These are phyloP conservation scores for Mycena epipterygia DNA, from an alignment of 768 basidiomycete species.

Conservation along the genomic window DNA sequence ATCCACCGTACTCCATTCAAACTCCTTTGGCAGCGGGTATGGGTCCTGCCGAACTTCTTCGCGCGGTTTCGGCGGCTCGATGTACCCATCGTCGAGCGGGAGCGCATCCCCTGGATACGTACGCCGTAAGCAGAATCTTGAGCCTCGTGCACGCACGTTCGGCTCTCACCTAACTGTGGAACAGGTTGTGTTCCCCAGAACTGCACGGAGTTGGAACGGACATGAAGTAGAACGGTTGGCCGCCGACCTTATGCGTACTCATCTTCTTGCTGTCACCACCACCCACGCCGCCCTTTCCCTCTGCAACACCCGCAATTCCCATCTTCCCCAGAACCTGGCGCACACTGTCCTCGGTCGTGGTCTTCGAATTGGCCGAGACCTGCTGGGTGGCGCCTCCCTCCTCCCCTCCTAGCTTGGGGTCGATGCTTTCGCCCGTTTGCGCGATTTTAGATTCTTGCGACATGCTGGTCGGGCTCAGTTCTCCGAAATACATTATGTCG, in stretches of 20 bases:
- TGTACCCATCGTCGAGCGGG: slow-evolving; percentile 84
- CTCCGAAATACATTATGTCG: too few relatives aligned
- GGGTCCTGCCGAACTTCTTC: slow-evolving; percentile 91
- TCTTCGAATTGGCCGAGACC: too few relatives aligned
- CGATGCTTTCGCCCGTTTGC: too few relatives aligned
- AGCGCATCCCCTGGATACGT: slow-evolving; percentile 67
- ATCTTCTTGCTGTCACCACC: slow-evolving; percentile 85
- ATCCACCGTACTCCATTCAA: slow-evolving; percentile 91
- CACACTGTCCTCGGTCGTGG: slow-evolving; percentile 77
- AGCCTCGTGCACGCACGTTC: neutral
- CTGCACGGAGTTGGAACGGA: slow-evolving; percentile 54
- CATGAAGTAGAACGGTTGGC: neutral
- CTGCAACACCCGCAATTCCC: slow-evolving; percentile 87
- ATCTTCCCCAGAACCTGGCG: slow-evolving; percentile 79
- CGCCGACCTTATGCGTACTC: slow-evolving; percentile 88
- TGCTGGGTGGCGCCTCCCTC: too few relatives aligned
- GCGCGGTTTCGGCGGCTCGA: slow-evolving; percentile 83
- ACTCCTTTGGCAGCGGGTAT: slow-evolving; percentile 90
- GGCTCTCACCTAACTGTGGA: slow-evolving; percentile 79
- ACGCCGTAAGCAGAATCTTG: neutral
- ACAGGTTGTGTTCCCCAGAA: slow-evolving; percentile 99
- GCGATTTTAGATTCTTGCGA: too few relatives aligned
- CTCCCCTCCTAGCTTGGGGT: too few relatives aligned
- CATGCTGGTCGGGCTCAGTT: too few relatives aligned
- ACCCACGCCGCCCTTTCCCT: slow-evolving; percentile 84